Conservation (phyloP, 169 alveolate species). For the Cryptosporidium viatorum region DNA sequence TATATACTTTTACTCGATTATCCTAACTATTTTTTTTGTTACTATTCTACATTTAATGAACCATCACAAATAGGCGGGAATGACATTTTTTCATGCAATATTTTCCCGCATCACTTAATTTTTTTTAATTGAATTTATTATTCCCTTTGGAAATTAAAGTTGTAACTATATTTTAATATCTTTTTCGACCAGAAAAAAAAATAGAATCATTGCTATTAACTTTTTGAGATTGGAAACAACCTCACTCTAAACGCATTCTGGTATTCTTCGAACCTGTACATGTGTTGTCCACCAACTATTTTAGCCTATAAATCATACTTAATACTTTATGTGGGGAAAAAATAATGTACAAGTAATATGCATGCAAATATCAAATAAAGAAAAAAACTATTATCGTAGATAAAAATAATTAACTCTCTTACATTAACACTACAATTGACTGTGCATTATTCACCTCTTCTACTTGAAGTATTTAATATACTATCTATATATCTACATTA, state of each 20-base stretch:
- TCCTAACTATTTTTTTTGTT: not conserved
- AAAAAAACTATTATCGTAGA: not conserved
- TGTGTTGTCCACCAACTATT: no score
- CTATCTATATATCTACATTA: constrained; percentile 11
- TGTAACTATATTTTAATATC: no score
- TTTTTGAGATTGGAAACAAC: no score
- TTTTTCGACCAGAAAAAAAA: no score
- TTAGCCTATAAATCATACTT: not conserved
- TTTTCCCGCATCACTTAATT: not conserved
- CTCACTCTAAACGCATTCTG: not conserved
- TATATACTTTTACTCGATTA: not conserved
- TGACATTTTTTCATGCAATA: not conserved
- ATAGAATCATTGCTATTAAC: not conserved
- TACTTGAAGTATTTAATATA: constrained; percentile 10
- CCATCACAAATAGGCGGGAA: not conserved
- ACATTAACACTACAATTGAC: not conserved
- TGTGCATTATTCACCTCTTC: not conserved
- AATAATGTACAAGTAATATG: not conserved
- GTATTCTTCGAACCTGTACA: no score
- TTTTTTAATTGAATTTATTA: no score
- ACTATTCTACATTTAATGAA: not conserved
- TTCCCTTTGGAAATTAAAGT: no score
- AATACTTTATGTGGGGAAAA: not conserved
- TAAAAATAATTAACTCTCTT: constrained; percentile 2
- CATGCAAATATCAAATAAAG: not conserved